Percentiles rank a stretch among this genome's conserved stretches.
Conservation (phyloP, 371 early-diverging fungal genomes). For the Dichotomocladium elegans region DNA sequence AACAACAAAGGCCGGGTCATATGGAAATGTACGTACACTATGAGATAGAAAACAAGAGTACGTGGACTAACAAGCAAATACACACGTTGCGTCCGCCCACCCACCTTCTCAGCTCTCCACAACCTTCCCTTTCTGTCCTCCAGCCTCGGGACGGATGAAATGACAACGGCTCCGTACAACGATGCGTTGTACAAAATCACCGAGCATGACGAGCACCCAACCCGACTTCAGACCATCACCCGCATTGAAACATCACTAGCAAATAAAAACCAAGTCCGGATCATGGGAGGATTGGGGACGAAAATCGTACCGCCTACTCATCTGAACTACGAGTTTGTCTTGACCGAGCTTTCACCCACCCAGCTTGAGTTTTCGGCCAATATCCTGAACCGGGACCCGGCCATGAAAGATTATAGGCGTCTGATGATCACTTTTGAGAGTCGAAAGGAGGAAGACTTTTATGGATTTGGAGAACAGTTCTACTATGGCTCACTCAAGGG, state of each 20-base stretch:
- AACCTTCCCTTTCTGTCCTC: slow-evolving; percentile 37
- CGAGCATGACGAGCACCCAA: slow-evolving; percentile 27
- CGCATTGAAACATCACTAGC: slow-evolving; percentile 11
- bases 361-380: slow-evolving; percentile 30
- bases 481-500: slow-evolving; percentile 38
- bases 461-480: slow-evolving; percentile 51
- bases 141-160: slow-evolving; percentile 24
- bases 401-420: slow-evolving; percentile 26
- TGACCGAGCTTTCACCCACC: slow-evolving; percentile 24
- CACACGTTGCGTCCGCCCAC: neutral
- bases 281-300: slow-evolving; percentile 32
- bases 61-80: neutral
- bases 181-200: slow-evolving; percentile 24
- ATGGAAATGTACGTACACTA: slow-evolving; percentile 14
- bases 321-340: slow-evolving; percentile 15
- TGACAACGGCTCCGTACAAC: slow-evolving; percentile 16
- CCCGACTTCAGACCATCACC: slow-evolving; percentile 38
- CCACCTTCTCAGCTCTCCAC: slow-evolving; percentile 22
- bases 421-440: slow-evolving; percentile 23
- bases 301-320: slow-evolving; percentile 17
- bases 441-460: slow-evolving; percentile 36
- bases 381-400: slow-evolving; percentile 17
- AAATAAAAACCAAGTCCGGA: slow-evolving; percentile 9
- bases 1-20: slow-evolving; percentile 10
- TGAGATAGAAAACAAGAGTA: neutral